Percentiles rank a stretch among this genome's conserved stretches.
These are phyloP conservation scores for Lipomyces anomalus DNA, from an alignment of 805 yeast genomes.

Conservation along the genomic window DNA sequence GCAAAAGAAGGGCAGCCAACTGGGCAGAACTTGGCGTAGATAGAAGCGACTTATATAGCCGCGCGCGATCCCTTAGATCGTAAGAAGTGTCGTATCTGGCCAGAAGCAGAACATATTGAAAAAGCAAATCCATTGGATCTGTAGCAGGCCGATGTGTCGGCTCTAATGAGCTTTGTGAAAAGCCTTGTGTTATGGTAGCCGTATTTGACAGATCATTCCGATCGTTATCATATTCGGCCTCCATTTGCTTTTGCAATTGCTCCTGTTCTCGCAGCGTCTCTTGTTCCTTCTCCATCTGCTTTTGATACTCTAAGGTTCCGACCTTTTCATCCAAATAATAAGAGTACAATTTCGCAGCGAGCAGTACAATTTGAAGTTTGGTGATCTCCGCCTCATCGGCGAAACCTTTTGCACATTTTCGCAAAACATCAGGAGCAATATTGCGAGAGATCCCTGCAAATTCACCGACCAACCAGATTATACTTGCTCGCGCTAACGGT, in stretches of 20 bases:
- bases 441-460: constrained; percentile 44
- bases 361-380: constrained; percentile 61
- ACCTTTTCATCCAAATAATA: constrained; percentile 43
- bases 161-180: no score
- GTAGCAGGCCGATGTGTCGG: constrained; percentile 33
- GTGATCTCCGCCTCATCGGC: constrained; percentile 51
- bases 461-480: constrained; percentile 90
- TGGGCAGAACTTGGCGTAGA: constrained; percentile 47
- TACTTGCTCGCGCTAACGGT: constrained; percentile 63
- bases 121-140: constrained; percentile 45
- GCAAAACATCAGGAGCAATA: constrained; percentile 70
- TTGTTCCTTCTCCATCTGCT: constrained; percentile 7
- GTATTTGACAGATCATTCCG: no score
- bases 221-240: constrained; percentile 9
- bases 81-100: constrained; percentile 67
- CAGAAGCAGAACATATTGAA: constrained; percentile 54
- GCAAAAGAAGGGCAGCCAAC: constrained; percentile 63
- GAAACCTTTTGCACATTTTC: constrained; percentile 52
- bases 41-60: constrained; percentile 62
- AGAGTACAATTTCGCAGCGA: constrained; percentile 68
- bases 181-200: no score
- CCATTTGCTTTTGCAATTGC: constrained; percentile 14
- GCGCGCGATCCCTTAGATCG: constrained; percentile 79
- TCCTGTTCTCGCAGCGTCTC: constrained; percentile 8
- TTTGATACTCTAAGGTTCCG: constrained; percentile 22